Base-by-base conservation (phyloP, 2,329 filamentous ascomycete species). In the Neocatenulostroma microsporum region DNA sequence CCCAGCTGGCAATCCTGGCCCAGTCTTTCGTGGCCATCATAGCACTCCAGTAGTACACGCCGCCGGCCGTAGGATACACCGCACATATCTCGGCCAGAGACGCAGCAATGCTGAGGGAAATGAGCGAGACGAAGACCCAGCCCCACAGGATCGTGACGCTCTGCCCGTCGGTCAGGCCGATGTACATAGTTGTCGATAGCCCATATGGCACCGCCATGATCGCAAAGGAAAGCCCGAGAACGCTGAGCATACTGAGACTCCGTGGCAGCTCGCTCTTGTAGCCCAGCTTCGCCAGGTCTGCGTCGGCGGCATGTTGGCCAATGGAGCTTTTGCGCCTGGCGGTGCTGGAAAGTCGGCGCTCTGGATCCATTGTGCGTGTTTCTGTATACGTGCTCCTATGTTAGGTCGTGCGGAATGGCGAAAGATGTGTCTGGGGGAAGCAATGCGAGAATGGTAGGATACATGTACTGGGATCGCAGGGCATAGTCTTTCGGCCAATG, bases 171-270 rank as follows among this genome's bases (percentile, higher is more conserved):
- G 72, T 72, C 19, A 84, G 67, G 15, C 76, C 77, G 55, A 82
- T 80, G 60, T 75, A 78, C 44, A 84, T 66, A 2, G 80, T 84
- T 12, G 80, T 83, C 20, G 69, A 75, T 24, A 83, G 66, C 23
- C 80, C 80, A 47, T 78, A 82, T 1, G 78, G 78, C 9, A 78
- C 78, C 9, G 80, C 80, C 78, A 84, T 84, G 57, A 85, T 84
- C 34, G 80, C 80, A 54, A 84, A 84, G 29, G 78, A 82, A 61
- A 80, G 52, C 34, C 80, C 80, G 29, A 84, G 64, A 19, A 84
- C 75, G 51, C 75, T 80, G 51, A 83, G 59, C 78, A 83, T 83
- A 55, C 73, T 77, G 45, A 84, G 57, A 47, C 75, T 78, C 41
- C 79, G 69, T 12, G 79, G 78, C 28, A 84, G 55, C 54, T 83